These are phyloP conservation scores for Coemansia sp. DNA, from an alignment of 192 early-diverging fungal species.

Conservation along the genomic window DNA sequence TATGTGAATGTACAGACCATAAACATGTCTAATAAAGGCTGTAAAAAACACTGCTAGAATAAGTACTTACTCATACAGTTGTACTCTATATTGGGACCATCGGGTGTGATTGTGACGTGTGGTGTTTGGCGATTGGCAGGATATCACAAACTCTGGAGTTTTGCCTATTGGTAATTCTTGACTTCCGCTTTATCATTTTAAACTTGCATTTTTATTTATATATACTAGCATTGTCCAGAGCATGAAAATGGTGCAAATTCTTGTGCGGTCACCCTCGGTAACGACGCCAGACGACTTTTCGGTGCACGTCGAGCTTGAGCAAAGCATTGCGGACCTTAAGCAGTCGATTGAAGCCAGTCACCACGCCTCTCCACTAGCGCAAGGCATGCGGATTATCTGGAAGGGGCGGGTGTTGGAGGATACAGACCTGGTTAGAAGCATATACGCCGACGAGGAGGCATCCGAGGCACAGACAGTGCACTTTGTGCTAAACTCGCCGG, in stretches of 20 bases:
- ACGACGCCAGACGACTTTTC: slow-evolving; percentile 39
- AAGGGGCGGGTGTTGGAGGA: slow-evolving; percentile 43
- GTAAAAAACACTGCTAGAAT: not conserved
- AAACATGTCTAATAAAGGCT: not conserved
- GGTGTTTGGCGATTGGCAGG: not conserved
- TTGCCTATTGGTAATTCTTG: no score
- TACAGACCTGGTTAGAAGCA: slow-evolving; percentile 6
- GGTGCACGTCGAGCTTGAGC: slow-evolving; percentile 11
- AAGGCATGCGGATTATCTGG: slow-evolving; percentile 52
- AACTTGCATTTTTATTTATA: not conserved
- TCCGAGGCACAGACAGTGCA: slow-evolving; percentile 28
- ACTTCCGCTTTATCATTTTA: not conserved
- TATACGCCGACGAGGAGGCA: slow-evolving; percentile 10
- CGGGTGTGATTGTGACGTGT: not conserved
- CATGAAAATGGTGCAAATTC: slow-evolving; percentile 18
- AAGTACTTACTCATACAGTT: not conserved
- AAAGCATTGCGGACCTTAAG: slow-evolving; percentile 35
- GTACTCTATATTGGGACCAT: not conserved
- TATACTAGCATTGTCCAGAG: not conserved
- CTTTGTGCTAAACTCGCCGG: slow-evolving; percentile 33
- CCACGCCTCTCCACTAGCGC: slow-evolving; percentile 27
- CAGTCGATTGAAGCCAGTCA: slow-evolving; percentile 35
- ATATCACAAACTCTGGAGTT: not conserved
- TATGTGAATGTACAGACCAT: not conserved
- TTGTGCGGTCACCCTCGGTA: slow-evolving; percentile 46